Conservation (phyloP, 2,329 filamentous ascomycete species). For the Pseudogymnoascus sp. region DNA sequence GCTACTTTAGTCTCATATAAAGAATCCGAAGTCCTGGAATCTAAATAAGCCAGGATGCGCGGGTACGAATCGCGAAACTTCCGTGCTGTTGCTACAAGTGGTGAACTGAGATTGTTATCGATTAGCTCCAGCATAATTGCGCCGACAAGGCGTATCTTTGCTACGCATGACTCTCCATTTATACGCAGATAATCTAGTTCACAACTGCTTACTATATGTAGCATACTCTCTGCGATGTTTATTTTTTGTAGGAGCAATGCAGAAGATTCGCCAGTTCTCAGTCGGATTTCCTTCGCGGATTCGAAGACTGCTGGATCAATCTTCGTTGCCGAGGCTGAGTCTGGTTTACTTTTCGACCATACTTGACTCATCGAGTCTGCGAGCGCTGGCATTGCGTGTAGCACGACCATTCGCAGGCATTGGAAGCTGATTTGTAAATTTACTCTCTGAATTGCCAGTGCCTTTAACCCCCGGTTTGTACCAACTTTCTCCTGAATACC, state of each 20-base stretch:
- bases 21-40: not conserved
- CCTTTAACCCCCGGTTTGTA: not conserved
- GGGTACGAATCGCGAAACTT: not conserved
- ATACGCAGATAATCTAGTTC: not conserved
- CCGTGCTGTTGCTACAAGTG: not conserved
- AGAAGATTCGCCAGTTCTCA: not conserved
- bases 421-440: not conserved
- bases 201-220: not conserved
- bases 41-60: not conserved
- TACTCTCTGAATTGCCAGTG: not conserved
- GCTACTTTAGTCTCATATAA: no score
- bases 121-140: not conserved
- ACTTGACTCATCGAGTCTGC: not conserved
- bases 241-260: not conserved
- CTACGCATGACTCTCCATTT: not conserved
- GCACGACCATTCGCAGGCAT: not conserved
- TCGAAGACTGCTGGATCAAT: not conserved
- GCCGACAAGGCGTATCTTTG: not conserved
- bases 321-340: not conserved
- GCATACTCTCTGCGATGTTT: not conserved
- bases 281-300: not conserved
- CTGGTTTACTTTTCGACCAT: not conserved
- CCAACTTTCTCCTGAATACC: not conserved
- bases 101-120: not conserved
- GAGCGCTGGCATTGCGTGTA: not conserved